Base-by-base conservation (phyloP, 129 eudicot genomes). In the Lactuca sativa region DNA sequence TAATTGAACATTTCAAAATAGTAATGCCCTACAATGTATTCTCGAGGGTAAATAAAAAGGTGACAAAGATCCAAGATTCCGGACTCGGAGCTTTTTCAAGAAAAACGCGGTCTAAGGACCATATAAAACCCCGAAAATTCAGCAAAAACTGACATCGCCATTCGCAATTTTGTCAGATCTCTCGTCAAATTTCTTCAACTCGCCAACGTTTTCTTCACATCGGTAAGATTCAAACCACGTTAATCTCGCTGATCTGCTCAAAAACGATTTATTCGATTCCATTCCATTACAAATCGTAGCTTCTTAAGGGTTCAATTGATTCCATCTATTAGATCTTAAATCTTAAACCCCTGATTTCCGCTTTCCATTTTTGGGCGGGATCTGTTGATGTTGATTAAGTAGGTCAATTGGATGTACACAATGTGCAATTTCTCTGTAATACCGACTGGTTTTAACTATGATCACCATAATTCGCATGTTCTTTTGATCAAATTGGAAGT, bases 71-170 rank as follows among this genome's bases (percentile, higher is more conserved):
- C 73, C 9, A 44, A 54, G 17, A 68, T 52, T 54, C 13, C 62
- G 38, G 62, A 54, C 0, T 5, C 16, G 10, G 15, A 32, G 60
- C 47, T 54, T 31, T 67, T 31, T 7, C 49, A 43, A 15, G 48
- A 36, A 61, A 61, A 61, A 61, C 49, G 66, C 66, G 66, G 47
- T 61, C 66, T 30, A 36, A 61, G 30, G 30, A 61, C 4, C 66
- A 37, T 66, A 48, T 74, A 74, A 64, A 43, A 65, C 12, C 66
- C 72, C 59, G 59, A 74, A 74, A 56, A 11, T 74, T 74, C 32
- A 56, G 63, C 73, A 33, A 67, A 67, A 56, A 4, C 34, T 56
- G 30, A 17, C 56, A 51, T 51, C 56, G 48, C 66, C 17, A 37
- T 61, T 61, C 49, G 44, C 48, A 61, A 41, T 2, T 64, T 30